Base-by-base conservation (phyloP, 768 basidiomycete genomes). In the Lactifluus subvellereus region DNA sequence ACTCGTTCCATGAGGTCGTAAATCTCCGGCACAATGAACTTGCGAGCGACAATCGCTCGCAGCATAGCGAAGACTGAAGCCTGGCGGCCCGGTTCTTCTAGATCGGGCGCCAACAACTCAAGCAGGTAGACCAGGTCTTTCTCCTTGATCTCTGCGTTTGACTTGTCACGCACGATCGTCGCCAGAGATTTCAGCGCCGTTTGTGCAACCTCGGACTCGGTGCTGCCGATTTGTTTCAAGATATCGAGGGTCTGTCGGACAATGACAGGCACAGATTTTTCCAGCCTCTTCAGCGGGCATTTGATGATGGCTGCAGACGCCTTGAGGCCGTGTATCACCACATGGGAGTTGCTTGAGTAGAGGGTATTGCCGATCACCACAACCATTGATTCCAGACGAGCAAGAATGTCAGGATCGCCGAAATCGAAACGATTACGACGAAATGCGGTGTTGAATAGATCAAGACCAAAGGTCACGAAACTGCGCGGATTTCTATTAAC, bases 1-100 rank as follows among this genome's bases (percentile, higher is more conserved):
- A 98, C 86, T 62, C 86, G 86, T 63, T 92, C 91, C 95, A 99
- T 98, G 40, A 95, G 76, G 73, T 98, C 95, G 76, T 99, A 99
- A 55, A 99, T 88, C 74, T 98, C 97, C 0, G 92, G 92, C 0
- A 96, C 91, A 37, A 98, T 86, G 66, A 98, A 90, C 71, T 91
- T 92, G 37, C 95, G 85, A 6, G 88, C 82, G 16, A 98, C 86
- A 67, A 98, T 93, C 30, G 94, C 89, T 10, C 93, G 88, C 16
- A 99, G 82, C 68, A 98, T 82, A 1, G 89, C 77, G 72, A 99
- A 98, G 8, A 91, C 88, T 9, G 92, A 81, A 4, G 82, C 83
- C 74, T 99, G 97, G 6, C 93, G 85, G 13, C 79, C 79, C 0
- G 89, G 85, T 38, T 98, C 96, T 72, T 98, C 95, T 9, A 99